These are phyloP conservation scores for Bocquillonia castaneifolia DNA, from an alignment of 441 rosid species.

Conservation along the genomic window DNA sequence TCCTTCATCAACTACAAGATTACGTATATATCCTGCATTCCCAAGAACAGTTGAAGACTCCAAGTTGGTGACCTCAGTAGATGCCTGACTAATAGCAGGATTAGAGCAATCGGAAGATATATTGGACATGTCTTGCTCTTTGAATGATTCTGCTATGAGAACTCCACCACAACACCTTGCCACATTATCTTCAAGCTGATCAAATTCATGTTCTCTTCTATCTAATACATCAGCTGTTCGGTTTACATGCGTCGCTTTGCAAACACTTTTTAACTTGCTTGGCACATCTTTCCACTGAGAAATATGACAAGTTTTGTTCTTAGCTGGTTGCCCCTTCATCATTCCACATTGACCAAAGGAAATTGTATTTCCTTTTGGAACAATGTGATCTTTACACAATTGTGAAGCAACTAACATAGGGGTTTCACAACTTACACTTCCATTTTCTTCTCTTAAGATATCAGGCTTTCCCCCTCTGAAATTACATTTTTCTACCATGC, in stretches of 20 bases:
- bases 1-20: slow-evolving; percentile 44
- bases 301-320: slow-evolving; percentile 17
- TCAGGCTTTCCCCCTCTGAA: slow-evolving; percentile 21
- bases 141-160: slow-evolving; percentile 23
- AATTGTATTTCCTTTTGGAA: slow-evolving; percentile 22
- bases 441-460: slow-evolving; percentile 18
- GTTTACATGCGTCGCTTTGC: slow-evolving; percentile 14
- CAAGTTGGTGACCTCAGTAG: slow-evolving; percentile 30
- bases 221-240: slow-evolving; percentile 21
- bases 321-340: slow-evolving; percentile 17
- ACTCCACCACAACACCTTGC: slow-evolving; percentile 22
- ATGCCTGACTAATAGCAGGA: slow-evolving; percentile 39
- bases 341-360: slow-evolving; percentile 24
- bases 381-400: slow-evolving; percentile 22
- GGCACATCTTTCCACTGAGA: slow-evolving; percentile 50
- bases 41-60: slow-evolving; percentile 32
- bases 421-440: slow-evolving; percentile 21
- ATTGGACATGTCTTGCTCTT: slow-evolving; percentile 39
- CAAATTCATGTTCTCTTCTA: slow-evolving; percentile 22
- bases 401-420: slow-evolving; percentile 26
- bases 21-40: slow-evolving; percentile 22
- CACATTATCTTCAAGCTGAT: slow-evolving; percentile 26
- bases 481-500: slow-evolving; percentile 25
- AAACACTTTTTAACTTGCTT: slow-evolving; percentile 27
- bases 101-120: slow-evolving; percentile 45